Conservation (phyloP, 2,329 filamentous ascomycete genomes). For the Fusarium fujikuroi region DNA sequence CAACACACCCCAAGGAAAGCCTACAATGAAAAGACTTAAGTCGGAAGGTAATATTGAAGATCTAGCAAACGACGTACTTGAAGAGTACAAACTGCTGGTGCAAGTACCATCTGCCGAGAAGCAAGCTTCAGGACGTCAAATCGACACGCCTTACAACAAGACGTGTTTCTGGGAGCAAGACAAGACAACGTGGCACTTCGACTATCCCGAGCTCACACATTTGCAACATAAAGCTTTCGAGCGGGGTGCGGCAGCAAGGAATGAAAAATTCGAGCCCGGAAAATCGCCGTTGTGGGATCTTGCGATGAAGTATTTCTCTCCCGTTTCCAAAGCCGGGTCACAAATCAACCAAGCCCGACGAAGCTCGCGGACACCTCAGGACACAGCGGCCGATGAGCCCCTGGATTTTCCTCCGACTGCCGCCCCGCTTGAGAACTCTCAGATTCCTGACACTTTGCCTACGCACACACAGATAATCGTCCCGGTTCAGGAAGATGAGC, state of each 20-base stretch:
- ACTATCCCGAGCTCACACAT: conserved; percentile 72
- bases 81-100: conserved; percentile 60
- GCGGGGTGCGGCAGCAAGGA: conserved; percentile 59
- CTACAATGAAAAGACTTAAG: conserved; percentile 66
- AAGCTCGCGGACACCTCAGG: conserved; percentile 28
- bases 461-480: conserved; percentile 52
- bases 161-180: conserved; percentile 68
- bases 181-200: conserved; percentile 66
- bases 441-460: conserved; percentile 51
- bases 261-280: conserved; percentile 65
- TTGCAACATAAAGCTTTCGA: conserved; percentile 67
- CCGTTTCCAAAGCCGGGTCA: conserved; percentile 46
- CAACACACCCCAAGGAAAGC: conserved; percentile 52
- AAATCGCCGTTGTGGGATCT: conserved; percentile 64
- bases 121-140: conserved; percentile 64
- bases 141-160: conserved; percentile 67
- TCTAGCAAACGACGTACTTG: conserved; percentile 49
- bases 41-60: conserved; percentile 58
- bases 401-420: conserved; percentile 49
- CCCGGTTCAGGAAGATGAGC: conserved; percentile 47
- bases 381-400: conserved; percentile 40
- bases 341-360: conserved; percentile 14
- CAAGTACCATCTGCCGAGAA: conserved; percentile 61
- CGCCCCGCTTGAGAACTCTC: conserved; percentile 39
- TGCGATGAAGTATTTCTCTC: conserved; percentile 69